Base-by-base conservation (phyloP, 169 alveolate genomes). In the Plasmodium falciparum region DNA sequence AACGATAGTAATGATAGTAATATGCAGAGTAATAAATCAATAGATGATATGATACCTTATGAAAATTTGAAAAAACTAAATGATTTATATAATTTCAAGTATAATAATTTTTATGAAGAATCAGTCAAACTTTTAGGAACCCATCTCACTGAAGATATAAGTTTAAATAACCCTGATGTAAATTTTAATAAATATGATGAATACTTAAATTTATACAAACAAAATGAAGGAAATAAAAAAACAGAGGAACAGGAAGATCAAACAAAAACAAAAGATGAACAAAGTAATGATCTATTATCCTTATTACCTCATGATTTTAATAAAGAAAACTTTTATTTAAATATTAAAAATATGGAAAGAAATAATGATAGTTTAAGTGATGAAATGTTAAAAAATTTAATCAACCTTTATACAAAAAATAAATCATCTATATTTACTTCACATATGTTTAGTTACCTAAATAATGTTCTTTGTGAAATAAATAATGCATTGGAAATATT, bases 351-450 rank as follows among this genome's bases (percentile, higher is more conserved):
- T 20, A 13, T 63, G 17, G 86, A 83, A 11, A 39, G 47, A 39
- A 15, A 33, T 13, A 83, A 83, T 71, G 74, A 71, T 5, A 83
- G 33, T 54, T 58, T 83, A 83, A 83, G 83, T 12, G 91, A 83
- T 83, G 91, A 83, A 70, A 83, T 83, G 91, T 49, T 83, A 71
- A 43, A 63, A 59, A 83, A 83, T 39, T 15, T 83, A 71, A 83
- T 83, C 20, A 70, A 26, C 66, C 83, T 83, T n/a, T 83, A 83
- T 83, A 63, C 91, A 3, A 72, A 69, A 58, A 83, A 83, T 26
- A 83, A 83, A 83, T 67, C 91, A 24, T 83, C 91, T 33, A 83
- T 83, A n/a, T 69, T 83, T 13, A 71, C 91, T 56, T 83, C 91
- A 1, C 91, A 83, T 33, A 67, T 83, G 91, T 70, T 67, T 47